Evolutionary conservation across 2,329 filamentous ascomycete genomes (phyloP), one percentile per base, ranked within the genome.

Genomic region (Sporothrix globosa): DNA sequence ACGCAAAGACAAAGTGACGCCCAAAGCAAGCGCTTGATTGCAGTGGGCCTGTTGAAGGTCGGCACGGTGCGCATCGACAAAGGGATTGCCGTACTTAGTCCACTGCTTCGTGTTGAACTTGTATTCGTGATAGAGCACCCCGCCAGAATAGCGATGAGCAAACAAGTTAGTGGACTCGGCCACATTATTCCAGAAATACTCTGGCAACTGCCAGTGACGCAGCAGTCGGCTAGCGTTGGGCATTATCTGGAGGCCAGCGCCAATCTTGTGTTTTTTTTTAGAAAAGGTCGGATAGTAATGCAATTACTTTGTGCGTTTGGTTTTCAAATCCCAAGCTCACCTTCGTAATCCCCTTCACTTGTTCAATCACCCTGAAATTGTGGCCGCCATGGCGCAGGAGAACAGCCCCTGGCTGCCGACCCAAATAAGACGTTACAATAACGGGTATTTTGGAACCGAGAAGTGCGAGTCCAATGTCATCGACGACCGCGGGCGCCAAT

Each of bases 41-140:
- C 77, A 72, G 14, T 79, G 71, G 4, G 75, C 75, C 4, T 73
- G 74, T 68, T 79, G 76, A 17, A 80, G 75, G 60, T 79, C 77
- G n/a, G 77, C 78, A 19, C 78, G 77, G 68, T 80, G 79, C 4
- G 78, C 76, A 6, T 79, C 73, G 34, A 77, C 77, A 56, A 79
- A 80, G 0, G 77, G 78, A 13, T 76, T 76, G 2, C 76, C 78
- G 46, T 68, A 68, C 9, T 41, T 58, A 7, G 30, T 27, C 13
- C 24, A 7, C 14, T 53, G 27, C 44, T 21, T 27, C 1, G n/a
- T 44, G 30, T 27, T 7, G n/a, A 53, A 34, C 11, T 44, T 10
- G 34, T 46, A 52, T 7, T 65, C 48, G 21, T 13, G 56, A n/a
- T 44, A 60, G 11, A 60, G 34, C 4, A 60, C 56, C 19, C 21